Conservation (phyloP, 176 grass and related monocot genomes). For the Saccharum spontaneum region DNA sequence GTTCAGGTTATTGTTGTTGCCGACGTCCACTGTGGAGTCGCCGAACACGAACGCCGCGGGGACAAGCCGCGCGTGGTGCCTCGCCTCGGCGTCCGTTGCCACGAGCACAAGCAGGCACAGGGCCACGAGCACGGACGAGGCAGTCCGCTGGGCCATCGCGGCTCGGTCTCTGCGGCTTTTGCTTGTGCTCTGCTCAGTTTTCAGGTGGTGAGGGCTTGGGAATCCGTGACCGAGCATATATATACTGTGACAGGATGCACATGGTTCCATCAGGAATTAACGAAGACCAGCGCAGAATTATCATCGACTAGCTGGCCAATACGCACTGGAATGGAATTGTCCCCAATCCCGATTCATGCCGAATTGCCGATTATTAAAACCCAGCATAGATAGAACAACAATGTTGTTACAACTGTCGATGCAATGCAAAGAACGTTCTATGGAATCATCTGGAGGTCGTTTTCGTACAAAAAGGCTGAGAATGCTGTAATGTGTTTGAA, state of each 20-base stretch:
- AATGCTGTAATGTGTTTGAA: background rate
- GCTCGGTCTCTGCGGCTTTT: background rate
- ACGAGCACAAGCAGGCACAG: slow-evolving; percentile 37
- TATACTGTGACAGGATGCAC: background rate
- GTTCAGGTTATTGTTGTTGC: slow-evolving; percentile 67
- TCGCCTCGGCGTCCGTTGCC: slow-evolving; percentile 7
- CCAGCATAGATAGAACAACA: background rate
- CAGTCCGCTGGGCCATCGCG: background rate
- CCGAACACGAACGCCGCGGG: slow-evolving; percentile 87
- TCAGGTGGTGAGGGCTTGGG: slow-evolving; percentile 4
- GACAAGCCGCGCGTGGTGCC: background rate
- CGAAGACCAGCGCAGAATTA: background rate
- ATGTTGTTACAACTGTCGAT: background rate
- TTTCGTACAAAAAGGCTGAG: background rate
- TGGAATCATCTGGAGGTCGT: background rate
- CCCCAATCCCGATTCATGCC: background rate
- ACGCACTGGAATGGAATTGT: background rate
- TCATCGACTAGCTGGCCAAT: slow-evolving; percentile 2
- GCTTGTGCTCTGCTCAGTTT: slow-evolving; percentile 8
- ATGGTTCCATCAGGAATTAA: background rate
- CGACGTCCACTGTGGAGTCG: slow-evolving; percentile 87
- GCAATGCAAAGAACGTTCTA: background rate
- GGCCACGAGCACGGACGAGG: slow-evolving; percentile 5
- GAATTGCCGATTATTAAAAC: background rate
- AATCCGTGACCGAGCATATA: background rate